Conservation (phyloP, 2,329 filamentous ascomycete genomes). For the Xylariaceae sp. region DNA sequence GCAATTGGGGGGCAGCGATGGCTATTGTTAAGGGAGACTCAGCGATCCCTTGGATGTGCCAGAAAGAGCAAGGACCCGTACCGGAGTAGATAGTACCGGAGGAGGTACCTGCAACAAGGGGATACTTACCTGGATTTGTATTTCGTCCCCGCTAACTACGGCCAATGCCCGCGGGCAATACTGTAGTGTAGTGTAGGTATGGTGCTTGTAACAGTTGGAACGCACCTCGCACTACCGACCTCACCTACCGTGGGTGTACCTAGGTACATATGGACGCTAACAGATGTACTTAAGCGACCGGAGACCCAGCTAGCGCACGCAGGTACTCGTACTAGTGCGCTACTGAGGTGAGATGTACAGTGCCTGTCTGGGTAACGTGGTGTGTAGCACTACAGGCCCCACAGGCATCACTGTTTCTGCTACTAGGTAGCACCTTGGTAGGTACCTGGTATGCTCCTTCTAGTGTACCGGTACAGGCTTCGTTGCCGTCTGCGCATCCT, state of each 20-base stretch:
- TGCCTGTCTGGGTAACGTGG: neutral
- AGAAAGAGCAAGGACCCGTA: conserved; percentile 19
- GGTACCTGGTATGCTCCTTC: neutral
- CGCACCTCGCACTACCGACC: neutral
- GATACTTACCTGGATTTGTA: neutral
- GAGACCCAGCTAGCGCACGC: conserved; percentile 2
- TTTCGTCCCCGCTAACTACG: no score
- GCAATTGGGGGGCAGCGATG: conserved; percentile 12
- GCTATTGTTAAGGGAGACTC: conserved; percentile 25
- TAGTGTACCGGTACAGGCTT: no score
- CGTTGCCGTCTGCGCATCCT: no score
- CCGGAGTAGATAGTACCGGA: conserved; percentile 1
- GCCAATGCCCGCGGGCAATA: no score
- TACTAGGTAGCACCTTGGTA: no score
- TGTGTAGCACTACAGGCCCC: neutral
- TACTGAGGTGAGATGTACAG: neutral
- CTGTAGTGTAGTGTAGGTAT: no score
- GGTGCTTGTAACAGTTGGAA: neutral
- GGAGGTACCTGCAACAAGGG: conserved; percentile 16
- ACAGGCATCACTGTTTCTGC: neutral
- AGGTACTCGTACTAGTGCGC: neutral
- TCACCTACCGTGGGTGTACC: neutral
- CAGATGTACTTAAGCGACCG: no score
- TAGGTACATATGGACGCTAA: no score
- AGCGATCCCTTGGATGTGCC: conserved; percentile 22